Evolutionary conservation across 2,329 filamentous ascomycete species (phyloP).

Genomic region (Colletotrichum sp.): DNA sequence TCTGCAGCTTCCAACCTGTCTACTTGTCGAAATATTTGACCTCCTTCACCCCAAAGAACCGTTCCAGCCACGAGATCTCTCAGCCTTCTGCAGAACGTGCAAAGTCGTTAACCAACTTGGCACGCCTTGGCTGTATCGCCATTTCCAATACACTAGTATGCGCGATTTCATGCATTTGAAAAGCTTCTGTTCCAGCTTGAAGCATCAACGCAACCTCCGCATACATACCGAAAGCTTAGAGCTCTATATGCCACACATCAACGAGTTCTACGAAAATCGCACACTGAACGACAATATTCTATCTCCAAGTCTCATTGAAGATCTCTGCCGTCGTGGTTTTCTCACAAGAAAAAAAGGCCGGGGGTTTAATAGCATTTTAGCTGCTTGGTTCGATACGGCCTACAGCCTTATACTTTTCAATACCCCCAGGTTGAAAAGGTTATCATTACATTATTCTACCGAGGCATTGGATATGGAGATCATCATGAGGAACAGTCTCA

Average conservation of each 20-base stretch:
- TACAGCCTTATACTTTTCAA: background rate
- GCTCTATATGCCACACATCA: background rate
- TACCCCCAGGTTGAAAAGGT: background rate
- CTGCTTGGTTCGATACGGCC: background rate
- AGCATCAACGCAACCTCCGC: background rate
- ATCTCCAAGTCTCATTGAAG: background rate
- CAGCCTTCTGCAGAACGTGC: background rate
- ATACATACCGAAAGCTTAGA: background rate
- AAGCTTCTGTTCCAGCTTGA: background rate
- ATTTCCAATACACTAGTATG: background rate
- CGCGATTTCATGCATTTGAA: background rate
- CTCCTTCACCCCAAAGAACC: background rate
- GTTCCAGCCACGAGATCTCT: background rate
- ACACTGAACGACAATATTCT: no score
- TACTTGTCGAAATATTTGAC: background rate
- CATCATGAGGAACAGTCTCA: background rate
- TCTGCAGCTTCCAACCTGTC: background rate
- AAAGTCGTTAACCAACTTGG: background rate
- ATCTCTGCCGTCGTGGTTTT: background rate
- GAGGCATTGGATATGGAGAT: background rate
- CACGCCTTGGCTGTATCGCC: background rate
- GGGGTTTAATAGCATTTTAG: background rate
- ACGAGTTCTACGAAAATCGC: no score
- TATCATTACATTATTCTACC: background rate
- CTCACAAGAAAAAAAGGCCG: no score